phyloP scores from a whole-genome alignment of 352 stramenopile species.

The Pythium chondricola region DNA sequence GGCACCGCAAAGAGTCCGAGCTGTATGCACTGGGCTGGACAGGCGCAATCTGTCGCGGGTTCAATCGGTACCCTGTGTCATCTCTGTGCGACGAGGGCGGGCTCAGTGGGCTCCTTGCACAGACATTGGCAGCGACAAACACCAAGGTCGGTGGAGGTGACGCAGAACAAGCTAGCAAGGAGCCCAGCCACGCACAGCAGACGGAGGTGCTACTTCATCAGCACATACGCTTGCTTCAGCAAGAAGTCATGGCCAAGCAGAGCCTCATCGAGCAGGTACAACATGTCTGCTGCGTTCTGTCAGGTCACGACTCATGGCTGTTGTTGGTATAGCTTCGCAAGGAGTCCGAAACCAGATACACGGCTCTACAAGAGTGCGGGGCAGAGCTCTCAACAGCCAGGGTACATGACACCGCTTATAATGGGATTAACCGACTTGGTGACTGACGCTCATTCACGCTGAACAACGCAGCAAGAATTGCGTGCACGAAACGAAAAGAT shows the following conservation, averaged over 20 bases:
- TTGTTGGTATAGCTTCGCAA: conserved; percentile 36
- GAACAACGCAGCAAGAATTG: conserved; percentile 50
- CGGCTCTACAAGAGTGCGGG: conserved; percentile 53
- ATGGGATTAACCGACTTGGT: no score
- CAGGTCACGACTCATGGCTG: conserved; percentile 1
- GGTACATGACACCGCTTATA: conserved; percentile 25
- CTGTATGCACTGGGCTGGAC: conserved; percentile 47
- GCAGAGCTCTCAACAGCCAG: conserved; percentile 50
- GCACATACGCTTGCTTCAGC: conserved; percentile 43
- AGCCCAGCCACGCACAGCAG: neutral
- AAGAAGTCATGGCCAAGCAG: conserved; percentile 40
- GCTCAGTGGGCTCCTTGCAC: conserved; percentile 42
- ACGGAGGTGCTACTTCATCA: conserved; percentile 22
- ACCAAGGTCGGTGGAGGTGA: neutral
- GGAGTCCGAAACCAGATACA: conserved; percentile 46
- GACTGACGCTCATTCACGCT: no score
- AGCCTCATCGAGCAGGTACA: conserved; percentile 16
- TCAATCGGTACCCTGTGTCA: conserved; percentile 68
- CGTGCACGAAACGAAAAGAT: conserved; percentile 40
- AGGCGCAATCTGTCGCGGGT: conserved; percentile 50
- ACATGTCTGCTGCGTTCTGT: neutral
- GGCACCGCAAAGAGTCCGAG: conserved; percentile 18
- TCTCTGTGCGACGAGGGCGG: conserved; percentile 70
- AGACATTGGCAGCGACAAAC: conserved; percentile 8
- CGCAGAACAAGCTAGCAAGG: neutral